Evolutionary conservation across 805 yeast species (phyloP), one percentile per base, ranked within the genome.

Genomic region (Barnettozyma sucrosica): DNA sequence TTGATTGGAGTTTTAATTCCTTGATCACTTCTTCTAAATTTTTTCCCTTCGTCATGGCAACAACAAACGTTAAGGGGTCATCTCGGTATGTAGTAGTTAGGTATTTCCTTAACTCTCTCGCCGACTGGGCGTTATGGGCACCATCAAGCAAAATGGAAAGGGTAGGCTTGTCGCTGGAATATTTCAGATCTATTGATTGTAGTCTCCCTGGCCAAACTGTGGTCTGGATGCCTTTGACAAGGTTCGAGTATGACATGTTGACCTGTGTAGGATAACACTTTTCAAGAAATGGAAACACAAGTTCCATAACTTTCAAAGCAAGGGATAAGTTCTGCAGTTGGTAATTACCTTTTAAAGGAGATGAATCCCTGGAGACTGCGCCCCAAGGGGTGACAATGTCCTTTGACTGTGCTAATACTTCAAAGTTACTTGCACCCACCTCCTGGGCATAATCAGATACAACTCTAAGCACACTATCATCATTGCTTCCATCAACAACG

Each of bases 121-220:
- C 93, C 0, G 97, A 96, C 50, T 82, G 80, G 6, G 79, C 81
- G 61, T 93, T 93, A 63, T 93, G 98, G 0, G 98, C 97, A 3
- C 98, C 98, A 66, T 92, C 98, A 2, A 93, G 58, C 4, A 93
- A 64, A 0, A 81, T 63, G 1, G 56, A 52, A 0, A 71, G 44
- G 2, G 63, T 44, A 7, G 52, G 55, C 8, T 10, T 9, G 1
- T 44, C 43, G 1, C 66, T 44, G 2, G 58, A 48, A 13, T 61
- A 55, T 7, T 58, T 53, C n/a, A 72, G 55, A 4, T 64, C 50
- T 13, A 78, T 25, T 25, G 60, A 51, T 57, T 93, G 96, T 45
- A 93, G 66, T 51, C 99, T 69, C 1, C 97, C 98, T 0, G 95
- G 95, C 98, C 98, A 90, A 8, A 55, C 52, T 0, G 89, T 82